Evolutionary conservation across 2,329 filamentous ascomycete genomes (phyloP).

Genomic region (Aspergillus clavatus): DNA sequence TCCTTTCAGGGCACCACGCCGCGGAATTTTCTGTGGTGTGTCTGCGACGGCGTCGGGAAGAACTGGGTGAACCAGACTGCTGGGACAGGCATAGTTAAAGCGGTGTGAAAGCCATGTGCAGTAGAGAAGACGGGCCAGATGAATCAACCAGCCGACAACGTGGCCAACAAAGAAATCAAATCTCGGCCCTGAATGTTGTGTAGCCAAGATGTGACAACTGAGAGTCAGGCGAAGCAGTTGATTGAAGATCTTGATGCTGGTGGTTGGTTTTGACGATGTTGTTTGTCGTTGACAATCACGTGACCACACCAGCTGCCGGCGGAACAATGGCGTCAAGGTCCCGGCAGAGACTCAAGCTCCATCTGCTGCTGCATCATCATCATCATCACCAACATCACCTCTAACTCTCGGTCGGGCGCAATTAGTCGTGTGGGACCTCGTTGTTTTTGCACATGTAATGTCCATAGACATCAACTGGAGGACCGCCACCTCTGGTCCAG

Average conservation of each 20-base stretch:
- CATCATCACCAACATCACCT: background rate
- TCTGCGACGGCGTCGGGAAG: slow-evolving; percentile 2
- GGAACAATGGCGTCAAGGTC: background rate
- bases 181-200: background rate
- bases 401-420: background rate
- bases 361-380: too few relatives aligned
- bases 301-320: background rate
- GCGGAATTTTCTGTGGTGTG: background rate
- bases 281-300: background rate
- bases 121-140: background rate
- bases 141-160: background rate
- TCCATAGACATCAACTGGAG: slow-evolving; percentile 98
- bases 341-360: background rate
- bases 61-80: slow-evolving; percentile 11
- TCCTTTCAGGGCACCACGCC: background rate
- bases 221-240: background rate
- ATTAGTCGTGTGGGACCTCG: background rate
- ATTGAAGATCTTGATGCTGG: background rate
- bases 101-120: slow-evolving; percentile 9
- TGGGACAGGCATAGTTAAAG: slow-evolving; percentile 13
- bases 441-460: slow-evolving; percentile 55
- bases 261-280: background rate
- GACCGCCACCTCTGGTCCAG: slow-evolving; percentile 79
- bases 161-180: background rate
- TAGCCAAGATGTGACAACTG: background rate